Conservation (phyloP, 768 basidiomycete species). For the Tylopilus sp. region DNA sequence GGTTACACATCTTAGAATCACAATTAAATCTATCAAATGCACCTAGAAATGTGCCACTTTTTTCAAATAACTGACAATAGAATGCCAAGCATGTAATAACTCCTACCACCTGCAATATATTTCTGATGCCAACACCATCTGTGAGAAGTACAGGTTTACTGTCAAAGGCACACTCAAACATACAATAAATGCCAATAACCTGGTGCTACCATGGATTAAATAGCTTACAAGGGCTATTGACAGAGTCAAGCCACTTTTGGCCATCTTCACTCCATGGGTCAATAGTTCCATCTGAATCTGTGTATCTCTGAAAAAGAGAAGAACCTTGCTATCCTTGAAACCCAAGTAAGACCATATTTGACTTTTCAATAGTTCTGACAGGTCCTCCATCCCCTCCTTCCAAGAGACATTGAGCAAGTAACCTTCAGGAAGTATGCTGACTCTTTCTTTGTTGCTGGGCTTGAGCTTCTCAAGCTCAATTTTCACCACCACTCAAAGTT, state of each 20-base stretch:
- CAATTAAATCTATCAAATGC: not conserved
- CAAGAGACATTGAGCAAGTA: not conserved
- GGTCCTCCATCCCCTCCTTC: not conserved
- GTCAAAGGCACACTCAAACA: constrained; percentile 3
- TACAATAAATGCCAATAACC: constrained; percentile 16
- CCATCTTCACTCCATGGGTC: not conserved
- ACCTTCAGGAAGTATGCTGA: not conserved
- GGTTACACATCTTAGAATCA: not conserved
- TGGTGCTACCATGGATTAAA: constrained; percentile 17
- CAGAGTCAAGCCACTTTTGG: not conserved
- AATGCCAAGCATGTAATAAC: not conserved
- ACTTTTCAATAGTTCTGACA: not conserved
- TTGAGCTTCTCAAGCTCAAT: not conserved
- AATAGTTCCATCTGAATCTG: not conserved
- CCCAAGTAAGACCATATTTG: not conserved
- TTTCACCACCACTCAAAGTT: not conserved
- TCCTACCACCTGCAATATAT: constrained; percentile 21
- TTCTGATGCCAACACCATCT: constrained; percentile 26
- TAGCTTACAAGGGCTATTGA: not conserved
- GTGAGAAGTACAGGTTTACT: constrained; percentile 13
- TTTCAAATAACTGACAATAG: not conserved
- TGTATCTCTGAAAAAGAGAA: not conserved
- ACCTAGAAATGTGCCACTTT: not conserved
- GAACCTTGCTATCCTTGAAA: no score
- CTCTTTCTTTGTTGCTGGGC: not conserved